Base-by-base conservation (phyloP, 768 basidiomycete genomes). In the Trametes cingulata region DNA sequence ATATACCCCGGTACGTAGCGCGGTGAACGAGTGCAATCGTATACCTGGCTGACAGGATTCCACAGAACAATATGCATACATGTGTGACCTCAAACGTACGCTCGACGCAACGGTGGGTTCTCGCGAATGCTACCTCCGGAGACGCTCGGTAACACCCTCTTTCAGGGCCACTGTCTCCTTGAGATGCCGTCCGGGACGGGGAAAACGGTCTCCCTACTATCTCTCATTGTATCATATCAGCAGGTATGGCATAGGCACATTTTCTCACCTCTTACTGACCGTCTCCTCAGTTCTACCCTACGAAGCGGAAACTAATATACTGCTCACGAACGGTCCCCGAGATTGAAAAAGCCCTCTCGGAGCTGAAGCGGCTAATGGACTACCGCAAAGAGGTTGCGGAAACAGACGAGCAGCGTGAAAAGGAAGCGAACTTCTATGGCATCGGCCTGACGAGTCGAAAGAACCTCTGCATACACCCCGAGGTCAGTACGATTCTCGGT, bases 171-270 rank as follows among this genome's bases (percentile, higher is more conserved):
- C 67, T 98, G 97, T 72, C 93, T 98, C n/a, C 82, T 99, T 37
- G 97, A 99, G 78, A 99, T 99, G 97, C 97, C 97, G 62, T 98
- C 97, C 12, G 97, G 97, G 15, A 99, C 97, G 20, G 97, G 97
- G 22, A 99, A 99, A 79, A 99, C 97, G 0, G 97, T 99, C 24
- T 98, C 95, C 12, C 79, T 99, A 9, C 80, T 99, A 17, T 95
- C 93, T 2, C 76, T 99, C 56, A 99, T 99, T 75, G 90, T 99
- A 37, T 97, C 96, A 14, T 99, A 98, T 71, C 96, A 98, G 75
- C 95, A 97, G 79, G 96, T 91, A 49, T 14, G 24, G 3, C 1
- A 46, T 15, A 33, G 12, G 13, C 25, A 10, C 1, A 45, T n/a
- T 4, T 14, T 37, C 47, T 60, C 2, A 54, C 9, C 19, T 41